Conservation (phyloP, 2,329 filamentous ascomycete species). For the Epichloe hybrida region DNA sequence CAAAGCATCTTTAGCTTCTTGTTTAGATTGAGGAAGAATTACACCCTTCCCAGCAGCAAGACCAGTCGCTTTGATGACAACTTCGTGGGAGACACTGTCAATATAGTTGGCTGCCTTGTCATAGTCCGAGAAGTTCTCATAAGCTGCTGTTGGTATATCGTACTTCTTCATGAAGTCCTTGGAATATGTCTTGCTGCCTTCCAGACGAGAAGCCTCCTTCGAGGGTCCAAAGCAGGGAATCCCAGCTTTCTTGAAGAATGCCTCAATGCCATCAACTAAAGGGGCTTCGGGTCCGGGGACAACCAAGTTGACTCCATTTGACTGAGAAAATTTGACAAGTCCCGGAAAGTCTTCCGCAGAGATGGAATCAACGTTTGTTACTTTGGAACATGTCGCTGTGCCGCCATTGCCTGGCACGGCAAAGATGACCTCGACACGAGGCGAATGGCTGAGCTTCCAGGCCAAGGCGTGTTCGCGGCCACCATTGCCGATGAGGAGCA, state of each 20-base stretch:
- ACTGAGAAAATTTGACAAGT: constrained; percentile 61
- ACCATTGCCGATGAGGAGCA: constrained; percentile 85
- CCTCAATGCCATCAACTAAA: constrained; percentile 81
- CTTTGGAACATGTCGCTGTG: constrained; percentile 57
- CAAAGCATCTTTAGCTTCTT: constrained; percentile 70
- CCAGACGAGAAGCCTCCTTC: constrained; percentile 72
- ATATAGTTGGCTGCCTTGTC: constrained; percentile 62
- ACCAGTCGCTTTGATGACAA: constrained; percentile 90
- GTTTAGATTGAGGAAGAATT: constrained; percentile 68
- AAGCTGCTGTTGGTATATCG: constrained; percentile 79
- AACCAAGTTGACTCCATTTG: constrained; percentile 65
- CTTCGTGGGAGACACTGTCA: constrained; percentile 52
- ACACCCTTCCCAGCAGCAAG: constrained; percentile 93
- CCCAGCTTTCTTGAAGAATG: constrained; percentile 60
- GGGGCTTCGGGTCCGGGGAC: constrained; percentile 87
- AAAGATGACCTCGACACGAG: constrained; percentile 61
- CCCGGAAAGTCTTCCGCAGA: constrained; percentile 64
- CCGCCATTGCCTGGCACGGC: constrained; percentile 75
- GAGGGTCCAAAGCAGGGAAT: constrained; percentile 80
- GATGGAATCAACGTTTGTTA: constrained; percentile 56
- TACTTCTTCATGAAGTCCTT: constrained; percentile 96
- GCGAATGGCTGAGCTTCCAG: constrained; percentile 83
- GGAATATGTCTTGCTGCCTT: constrained; percentile 92
- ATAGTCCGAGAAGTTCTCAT: constrained; percentile 77
- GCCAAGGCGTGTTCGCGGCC: constrained; percentile 89